Evolutionary conservation across 1,284 basidiomycete genomes (phyloP).

Genomic region (Singerocomus inundabilis): DNA sequence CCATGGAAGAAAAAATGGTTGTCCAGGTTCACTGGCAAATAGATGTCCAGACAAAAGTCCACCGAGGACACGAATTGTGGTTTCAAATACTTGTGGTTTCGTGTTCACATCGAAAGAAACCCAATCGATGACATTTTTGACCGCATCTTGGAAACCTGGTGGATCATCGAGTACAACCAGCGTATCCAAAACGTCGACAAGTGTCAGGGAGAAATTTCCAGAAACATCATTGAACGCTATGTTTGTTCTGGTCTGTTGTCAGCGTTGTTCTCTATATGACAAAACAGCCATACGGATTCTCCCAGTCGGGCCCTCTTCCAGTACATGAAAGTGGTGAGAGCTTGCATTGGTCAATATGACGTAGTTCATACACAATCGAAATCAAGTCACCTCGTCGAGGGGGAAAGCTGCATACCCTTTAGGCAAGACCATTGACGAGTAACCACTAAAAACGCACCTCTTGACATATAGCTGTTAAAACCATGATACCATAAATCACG

Average conservation of each 20-base stretch:
- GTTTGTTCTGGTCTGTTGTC: slow-evolving; percentile 49
- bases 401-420: slow-evolving; percentile 60
- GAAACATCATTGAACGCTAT: slow-evolving; percentile 80
- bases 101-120: slow-evolving; percentile 88
- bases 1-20: slow-evolving; percentile 74
- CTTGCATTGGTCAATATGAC: slow-evolving; percentile 39
- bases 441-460: slow-evolving; percentile 47
- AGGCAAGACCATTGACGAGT: neutral
- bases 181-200: slow-evolving; percentile 81
- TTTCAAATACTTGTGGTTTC: slow-evolving; percentile 90
- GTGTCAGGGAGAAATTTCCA: slow-evolving; percentile 82
- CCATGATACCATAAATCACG: slow-evolving; percentile 83
- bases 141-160: slow-evolving; percentile 71
- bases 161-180: slow-evolving; percentile 76
- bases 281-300: slow-evolving; percentile 59
- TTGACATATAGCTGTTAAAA: slow-evolving; percentile 75
- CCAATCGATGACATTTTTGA: slow-evolving; percentile 70
- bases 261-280: slow-evolving; percentile 3
- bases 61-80: slow-evolving; percentile 86
- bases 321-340: slow-evolving; percentile 84
- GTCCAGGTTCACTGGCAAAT: slow-evolving; percentile 64
- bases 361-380: slow-evolving; percentile 4
- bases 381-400: slow-evolving; percentile 64
- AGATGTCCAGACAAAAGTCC: slow-evolving; percentile 85
- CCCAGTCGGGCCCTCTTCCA: slow-evolving; percentile 79